Evolutionary conservation across 2,329 filamentous ascomycete genomes (phyloP).

Genomic region (Botrytis hyacinthi): DNA sequence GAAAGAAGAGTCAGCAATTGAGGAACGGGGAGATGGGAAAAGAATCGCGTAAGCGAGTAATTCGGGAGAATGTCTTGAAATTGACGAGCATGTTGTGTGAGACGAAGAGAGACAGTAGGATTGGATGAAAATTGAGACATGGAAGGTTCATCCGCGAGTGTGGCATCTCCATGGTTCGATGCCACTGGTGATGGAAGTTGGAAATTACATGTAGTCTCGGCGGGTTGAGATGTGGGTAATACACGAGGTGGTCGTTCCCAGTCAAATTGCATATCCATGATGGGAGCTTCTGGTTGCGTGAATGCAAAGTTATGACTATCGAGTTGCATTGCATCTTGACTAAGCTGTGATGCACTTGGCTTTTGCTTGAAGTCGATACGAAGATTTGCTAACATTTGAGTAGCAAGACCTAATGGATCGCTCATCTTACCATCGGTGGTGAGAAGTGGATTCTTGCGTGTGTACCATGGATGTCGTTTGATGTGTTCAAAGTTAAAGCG

Average conservation of each 20-base stretch:
- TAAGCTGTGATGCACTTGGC: constrained; percentile 46
- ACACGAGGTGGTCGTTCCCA: constrained; percentile 69
- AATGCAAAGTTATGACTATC: constrained; percentile 64
- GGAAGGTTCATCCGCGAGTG: constrained; percentile 80
- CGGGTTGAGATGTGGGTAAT: constrained; percentile 45
- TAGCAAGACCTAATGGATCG: constrained; percentile 83
- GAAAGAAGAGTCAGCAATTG: constrained; percentile 77
- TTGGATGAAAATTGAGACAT: constrained; percentile 80
- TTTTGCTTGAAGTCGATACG: constrained; percentile 81
- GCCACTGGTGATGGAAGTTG: constrained; percentile 41
- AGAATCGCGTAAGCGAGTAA: constrained; percentile 87
- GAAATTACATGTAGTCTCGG: constrained; percentile 46
- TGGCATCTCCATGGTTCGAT: constrained; percentile 28
- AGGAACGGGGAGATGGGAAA: constrained; percentile 72
- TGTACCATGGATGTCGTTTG: constrained; percentile 93
- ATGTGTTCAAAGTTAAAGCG: constrained; percentile 87
- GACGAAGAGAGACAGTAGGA: constrained; percentile 74
- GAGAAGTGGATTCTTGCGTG: constrained; percentile 74
- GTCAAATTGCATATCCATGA: constrained; percentile 75
- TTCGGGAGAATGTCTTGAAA: constrained; percentile 91
- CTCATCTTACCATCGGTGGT: constrained; percentile 69
- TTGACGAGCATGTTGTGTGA: constrained; percentile 83
- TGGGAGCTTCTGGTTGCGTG: constrained; percentile 81
- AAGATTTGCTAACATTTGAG: constrained; percentile 88
- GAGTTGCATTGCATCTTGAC: constrained; percentile 65